phyloP scores from a whole-genome alignment of 1,284 basidiomycete genomes.

The Irpex rosettiformis region DNA sequence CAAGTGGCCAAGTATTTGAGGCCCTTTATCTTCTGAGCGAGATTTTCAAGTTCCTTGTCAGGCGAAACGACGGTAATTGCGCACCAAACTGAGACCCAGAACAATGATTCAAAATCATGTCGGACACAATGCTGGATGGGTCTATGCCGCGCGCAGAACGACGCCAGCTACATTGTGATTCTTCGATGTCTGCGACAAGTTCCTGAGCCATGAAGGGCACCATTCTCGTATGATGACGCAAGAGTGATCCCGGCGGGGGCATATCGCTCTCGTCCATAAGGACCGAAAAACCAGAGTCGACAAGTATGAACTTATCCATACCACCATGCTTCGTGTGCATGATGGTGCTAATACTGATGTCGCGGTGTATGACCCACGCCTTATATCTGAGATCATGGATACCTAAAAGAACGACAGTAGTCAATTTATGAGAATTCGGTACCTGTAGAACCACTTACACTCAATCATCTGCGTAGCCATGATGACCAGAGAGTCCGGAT shows the following conservation, averaged over 20 bases:
- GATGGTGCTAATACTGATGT: constrained; percentile 13
- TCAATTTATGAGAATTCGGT: not conserved
- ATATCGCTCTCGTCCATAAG: not conserved
- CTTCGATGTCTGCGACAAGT: not conserved
- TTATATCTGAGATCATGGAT: constrained; percentile 9
- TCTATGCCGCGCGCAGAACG: no score
- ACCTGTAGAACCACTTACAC: constrained; percentile 7
- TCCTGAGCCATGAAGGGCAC: constrained; percentile 15
- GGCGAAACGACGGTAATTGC: not conserved
- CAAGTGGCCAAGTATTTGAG: not conserved
- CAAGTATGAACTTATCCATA: constrained; percentile 6
- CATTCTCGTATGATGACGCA: constrained; percentile 10
- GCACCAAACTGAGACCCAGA: constrained; percentile 10
- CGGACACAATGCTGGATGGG: constrained; percentile 6
- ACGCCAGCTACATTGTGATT: not conserved
- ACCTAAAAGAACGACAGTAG: not conserved
- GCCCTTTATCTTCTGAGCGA: not conserved
- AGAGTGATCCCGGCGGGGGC: not conserved
- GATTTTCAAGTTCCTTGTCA: not conserved
- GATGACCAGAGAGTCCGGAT: not conserved
- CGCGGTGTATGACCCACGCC: constrained; percentile 12
- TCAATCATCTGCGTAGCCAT: constrained; percentile 13
- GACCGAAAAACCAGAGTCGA: constrained; percentile 11
- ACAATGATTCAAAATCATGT: constrained; percentile 12
- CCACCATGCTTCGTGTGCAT: constrained; percentile 9